Evolutionary conservation across 768 basidiomycete genomes (phyloP).

Genomic region (Filobasidium floriforme): DNA sequence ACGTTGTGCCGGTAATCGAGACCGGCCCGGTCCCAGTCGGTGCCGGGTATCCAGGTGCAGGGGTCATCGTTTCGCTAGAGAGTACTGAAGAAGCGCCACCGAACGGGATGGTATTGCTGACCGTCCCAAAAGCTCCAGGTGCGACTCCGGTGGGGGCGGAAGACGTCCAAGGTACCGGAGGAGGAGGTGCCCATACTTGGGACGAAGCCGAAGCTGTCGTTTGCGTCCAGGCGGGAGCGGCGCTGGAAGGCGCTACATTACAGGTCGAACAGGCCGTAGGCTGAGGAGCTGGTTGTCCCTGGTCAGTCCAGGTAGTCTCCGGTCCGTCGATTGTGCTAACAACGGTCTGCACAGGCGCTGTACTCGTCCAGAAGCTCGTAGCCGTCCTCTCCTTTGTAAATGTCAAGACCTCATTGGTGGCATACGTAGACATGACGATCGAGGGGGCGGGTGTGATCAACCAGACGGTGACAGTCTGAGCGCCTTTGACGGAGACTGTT

Average conservation of each 20-base stretch:
- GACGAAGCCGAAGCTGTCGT: constrained; percentile 2
- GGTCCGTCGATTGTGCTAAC: constrained; percentile 2
- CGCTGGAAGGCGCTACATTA: not conserved
- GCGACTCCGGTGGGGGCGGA: not conserved
- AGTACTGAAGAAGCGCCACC: not conserved
- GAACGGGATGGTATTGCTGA: not conserved
- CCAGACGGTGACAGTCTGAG: constrained; percentile 15
- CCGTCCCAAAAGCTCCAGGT: constrained; percentile 2
- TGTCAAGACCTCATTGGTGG: constrained; percentile 8
- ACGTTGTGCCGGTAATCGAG: constrained; percentile 1
- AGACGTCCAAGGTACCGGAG: not conserved
- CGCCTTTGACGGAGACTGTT: constrained; percentile 12
- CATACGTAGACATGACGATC: constrained; percentile 10
- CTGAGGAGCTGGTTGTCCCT: constrained; percentile 6
- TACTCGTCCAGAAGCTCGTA: constrained; percentile 14
- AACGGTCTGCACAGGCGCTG: constrained; percentile 8
- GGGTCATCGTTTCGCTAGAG: not conserved
- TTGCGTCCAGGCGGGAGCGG: constrained; percentile 14
- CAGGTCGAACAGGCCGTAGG: not conserved
- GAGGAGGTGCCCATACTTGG: not conserved
- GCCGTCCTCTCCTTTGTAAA: constrained; percentile 13
- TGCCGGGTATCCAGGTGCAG: not conserved
- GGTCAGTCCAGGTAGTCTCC: constrained; percentile 13
- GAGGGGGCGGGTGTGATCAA: constrained; percentile 17
- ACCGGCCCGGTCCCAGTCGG: not conserved